Evolutionary conservation across 148 eudicot species (phyloP), one percentile per base, ranked within the genome.

Genomic region (Nyssa sinensis): DNA sequence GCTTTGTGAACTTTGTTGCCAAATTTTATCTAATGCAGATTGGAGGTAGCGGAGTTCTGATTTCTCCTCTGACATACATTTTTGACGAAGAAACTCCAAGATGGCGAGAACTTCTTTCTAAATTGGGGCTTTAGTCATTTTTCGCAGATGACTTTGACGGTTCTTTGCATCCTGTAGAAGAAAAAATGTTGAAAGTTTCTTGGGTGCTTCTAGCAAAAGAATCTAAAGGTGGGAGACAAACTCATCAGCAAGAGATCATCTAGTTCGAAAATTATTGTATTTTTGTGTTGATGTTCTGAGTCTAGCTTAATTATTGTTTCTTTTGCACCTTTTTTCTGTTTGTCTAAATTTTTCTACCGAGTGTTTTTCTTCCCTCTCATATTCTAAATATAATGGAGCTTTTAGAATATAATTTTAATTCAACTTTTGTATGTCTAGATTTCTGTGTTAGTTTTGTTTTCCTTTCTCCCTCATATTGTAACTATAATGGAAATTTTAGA

Each of bases 41-140:
- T 71, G 98, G 98, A 44, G 97, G 98, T 58, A 94, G 98, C 59
- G 98, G 98, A 67, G 98, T 94, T 55, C 82, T 94, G 59, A 66
- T 91, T 64, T 91, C 97, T 32, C 98, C 98, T 58, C 74, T 94
- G 72, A 90, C 98, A 74, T 94, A 94, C 82, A 94, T 94, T 33
- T 94, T 94, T 34, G 98, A 94, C 27, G 95, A 94, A 80, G 98
- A 94, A 81, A 81, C 98, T 49, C 93, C 98, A n/a, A 86, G 98
- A 75, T 94, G 97, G 97, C 81, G 73, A 3, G 76, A 88, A 39
- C 83, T 94, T 76, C 93, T 90, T 29, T 72, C 82, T 66, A 86
- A 81, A 69, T 82, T 94, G 14, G 98, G 90, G 62, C 82, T 86
- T 32, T 81, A 79, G 72, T 60, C 24, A 19, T 66, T 3, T 47